These are phyloP conservation scores for Microbotryum saponariae DNA, from an alignment of 1,284 basidiomycete species.

Conservation along the genomic window DNA sequence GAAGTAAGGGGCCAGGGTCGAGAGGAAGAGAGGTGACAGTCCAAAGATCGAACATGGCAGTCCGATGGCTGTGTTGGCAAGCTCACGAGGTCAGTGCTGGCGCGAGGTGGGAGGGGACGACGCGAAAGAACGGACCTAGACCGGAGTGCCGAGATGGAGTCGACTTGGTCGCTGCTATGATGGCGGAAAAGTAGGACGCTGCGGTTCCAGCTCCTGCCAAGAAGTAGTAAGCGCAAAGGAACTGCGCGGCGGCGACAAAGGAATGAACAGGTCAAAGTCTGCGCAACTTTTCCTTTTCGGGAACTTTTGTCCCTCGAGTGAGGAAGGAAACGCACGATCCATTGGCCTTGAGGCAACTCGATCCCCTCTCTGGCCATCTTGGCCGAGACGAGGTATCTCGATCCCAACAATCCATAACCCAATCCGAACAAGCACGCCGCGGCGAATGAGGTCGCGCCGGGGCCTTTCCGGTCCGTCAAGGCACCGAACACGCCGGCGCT, in stretches of 20 bases:
- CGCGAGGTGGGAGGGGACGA: too few relatives aligned
- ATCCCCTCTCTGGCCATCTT: neutral
- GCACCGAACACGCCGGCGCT: conserved; percentile 25
- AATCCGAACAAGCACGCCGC: conserved; percentile 24
- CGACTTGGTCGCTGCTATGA: conserved; percentile 28
- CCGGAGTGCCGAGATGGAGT: conserved; percentile 31
- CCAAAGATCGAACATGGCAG: conserved; percentile 34
- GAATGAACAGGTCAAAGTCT: too few relatives aligned
- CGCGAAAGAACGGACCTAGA: conserved; percentile 11
- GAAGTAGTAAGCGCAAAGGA: conserved; percentile 21
- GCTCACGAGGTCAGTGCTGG: too few relatives aligned
- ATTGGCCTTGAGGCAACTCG: neutral
- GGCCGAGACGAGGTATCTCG: conserved; percentile 9
- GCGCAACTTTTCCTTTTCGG: too few relatives aligned
- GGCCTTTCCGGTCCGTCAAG: conserved; percentile 25
- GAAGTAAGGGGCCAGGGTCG: conserved; percentile 30
- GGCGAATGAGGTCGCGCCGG: conserved; percentile 19
- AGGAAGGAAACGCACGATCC: conserved; percentile 4
- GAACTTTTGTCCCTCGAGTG: too few relatives aligned
- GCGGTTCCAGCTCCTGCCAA: conserved; percentile 31
- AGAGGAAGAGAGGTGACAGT: conserved; percentile 34
- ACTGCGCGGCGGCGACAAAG: neutral
- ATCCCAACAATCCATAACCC: conserved; percentile 26
- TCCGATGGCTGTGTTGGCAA: conserved; percentile 22
- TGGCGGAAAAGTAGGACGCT: conserved; percentile 29